These are phyloP conservation scores for Trichosanthes truncata DNA, from an alignment of 306 rosid genomes.

Conservation along the genomic window DNA sequence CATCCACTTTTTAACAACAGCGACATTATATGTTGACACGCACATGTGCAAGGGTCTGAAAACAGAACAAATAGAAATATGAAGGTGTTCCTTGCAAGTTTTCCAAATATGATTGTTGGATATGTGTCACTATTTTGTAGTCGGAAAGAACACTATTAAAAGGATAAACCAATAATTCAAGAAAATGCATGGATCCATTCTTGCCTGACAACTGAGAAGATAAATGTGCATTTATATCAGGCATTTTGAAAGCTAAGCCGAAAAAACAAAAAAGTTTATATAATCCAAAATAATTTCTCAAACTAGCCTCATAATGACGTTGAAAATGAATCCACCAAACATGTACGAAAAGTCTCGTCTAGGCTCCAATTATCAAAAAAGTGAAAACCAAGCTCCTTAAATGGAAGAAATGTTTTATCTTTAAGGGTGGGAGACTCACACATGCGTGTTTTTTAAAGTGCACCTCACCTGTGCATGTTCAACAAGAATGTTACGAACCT, in stretches of 20 bases:
- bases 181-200: background rate
- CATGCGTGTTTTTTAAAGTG: background rate
- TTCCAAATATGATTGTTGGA: background rate
- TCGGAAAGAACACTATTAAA: background rate
- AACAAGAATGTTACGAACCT: background rate
- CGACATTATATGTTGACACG: constrained; percentile 87
- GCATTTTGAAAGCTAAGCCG: background rate
- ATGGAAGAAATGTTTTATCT: background rate
- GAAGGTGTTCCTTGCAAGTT: background rate
- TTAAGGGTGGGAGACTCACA: background rate
- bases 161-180: background rate
- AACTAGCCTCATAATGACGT: background rate
- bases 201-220: background rate
- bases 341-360: background rate
- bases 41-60: constrained; percentile 92
- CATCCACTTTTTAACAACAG: constrained; percentile 92
- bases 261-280: background rate
- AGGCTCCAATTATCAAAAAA: background rate
- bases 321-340: background rate
- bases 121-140: background rate
- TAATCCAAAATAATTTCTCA: background rate
- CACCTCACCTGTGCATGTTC: background rate
- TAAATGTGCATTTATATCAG: background rate
- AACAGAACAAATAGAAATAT: constrained; percentile 8
- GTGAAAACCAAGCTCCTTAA: background rate